Conservation (phyloP, 2,329 filamentous ascomycete genomes). For the Colletotrichum lini region DNA sequence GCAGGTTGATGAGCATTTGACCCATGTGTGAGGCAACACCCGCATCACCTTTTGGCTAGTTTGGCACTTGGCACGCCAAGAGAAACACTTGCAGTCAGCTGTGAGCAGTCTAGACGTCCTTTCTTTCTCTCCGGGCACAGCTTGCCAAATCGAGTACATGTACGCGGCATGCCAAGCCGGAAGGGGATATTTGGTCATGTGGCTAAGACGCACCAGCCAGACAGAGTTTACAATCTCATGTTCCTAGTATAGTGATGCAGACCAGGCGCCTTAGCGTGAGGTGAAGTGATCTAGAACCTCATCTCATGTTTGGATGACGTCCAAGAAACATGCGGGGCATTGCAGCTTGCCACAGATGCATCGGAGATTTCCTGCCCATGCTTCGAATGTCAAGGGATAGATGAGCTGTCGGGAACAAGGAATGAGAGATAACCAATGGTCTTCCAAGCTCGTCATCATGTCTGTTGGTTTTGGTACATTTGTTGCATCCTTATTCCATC, state of each 20-base stretch:
- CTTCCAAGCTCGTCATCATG: too few species aligned
- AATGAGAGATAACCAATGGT: background rate
- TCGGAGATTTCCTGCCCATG: background rate
- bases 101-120: background rate
- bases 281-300: background rate
- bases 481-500: too few species aligned
- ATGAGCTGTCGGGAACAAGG: background rate
- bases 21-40: background rate
- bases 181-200: background rate
- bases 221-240: background rate
- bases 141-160: background rate
- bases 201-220: background rate
- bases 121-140: background rate
- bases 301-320: background rate
- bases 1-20: constrained; percentile 1
- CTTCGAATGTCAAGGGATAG: background rate
- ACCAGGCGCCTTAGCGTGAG: background rate
- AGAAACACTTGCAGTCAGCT: background rate
- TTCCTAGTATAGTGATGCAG: background rate
- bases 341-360: background rate
- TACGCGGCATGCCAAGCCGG: background rate
- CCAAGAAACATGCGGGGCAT: background rate
- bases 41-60: background rate
- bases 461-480: too few species aligned
- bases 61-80: constrained; percentile 13